These are phyloP conservation scores for Stenocarpella maydis DNA, from an alignment of 2,329 filamentous ascomycete genomes.

Conservation along the genomic window DNA sequence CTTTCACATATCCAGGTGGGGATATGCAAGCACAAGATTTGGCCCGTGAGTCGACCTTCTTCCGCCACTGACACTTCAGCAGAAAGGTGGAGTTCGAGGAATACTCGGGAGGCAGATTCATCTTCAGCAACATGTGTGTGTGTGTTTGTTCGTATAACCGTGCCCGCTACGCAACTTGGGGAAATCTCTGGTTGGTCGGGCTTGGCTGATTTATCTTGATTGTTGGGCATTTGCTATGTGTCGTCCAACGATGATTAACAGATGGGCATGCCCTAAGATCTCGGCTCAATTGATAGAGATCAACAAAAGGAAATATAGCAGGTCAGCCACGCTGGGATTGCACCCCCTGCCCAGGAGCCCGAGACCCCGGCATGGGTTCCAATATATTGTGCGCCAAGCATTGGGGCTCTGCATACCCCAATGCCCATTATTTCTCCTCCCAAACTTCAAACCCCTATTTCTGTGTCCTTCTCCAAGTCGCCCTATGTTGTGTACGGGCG, in stretches of 20 bases:
- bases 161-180: neutral
- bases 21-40: neutral
- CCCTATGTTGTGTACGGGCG: neutral
- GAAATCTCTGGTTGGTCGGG: neutral
- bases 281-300: constrained; percentile 12
- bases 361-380: neutral
- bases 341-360: neutral
- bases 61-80: too few species aligned
- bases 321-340: neutral
- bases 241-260: neutral
- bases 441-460: neutral
- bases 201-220: neutral
- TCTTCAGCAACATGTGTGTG: too few species aligned
- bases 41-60: neutral
- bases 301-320: neutral
- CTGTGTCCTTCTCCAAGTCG: neutral
- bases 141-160: neutral
- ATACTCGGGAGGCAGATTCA: neutral
- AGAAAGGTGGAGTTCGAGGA: neutral
- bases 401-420: constrained; percentile 2
- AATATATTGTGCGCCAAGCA: constrained; percentile 13
- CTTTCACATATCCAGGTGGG: too few species aligned
- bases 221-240: neutral
- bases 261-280: constrained; percentile 1
- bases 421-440: neutral